Evolutionary conservation across 345 rosid species (phyloP).

Genomic region (Lumnitzera littorea): DNA sequence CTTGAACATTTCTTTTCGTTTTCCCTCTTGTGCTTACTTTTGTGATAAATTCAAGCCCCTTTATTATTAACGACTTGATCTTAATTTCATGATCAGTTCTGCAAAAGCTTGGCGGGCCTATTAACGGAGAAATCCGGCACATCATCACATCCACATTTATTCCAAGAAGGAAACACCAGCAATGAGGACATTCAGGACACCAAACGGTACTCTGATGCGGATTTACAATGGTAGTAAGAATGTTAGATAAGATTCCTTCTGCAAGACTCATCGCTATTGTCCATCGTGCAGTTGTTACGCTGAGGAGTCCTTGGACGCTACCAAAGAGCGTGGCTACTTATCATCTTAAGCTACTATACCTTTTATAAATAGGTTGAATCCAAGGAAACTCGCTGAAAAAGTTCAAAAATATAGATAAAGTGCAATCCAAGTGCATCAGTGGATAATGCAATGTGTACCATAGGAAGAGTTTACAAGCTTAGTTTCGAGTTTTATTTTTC

Average conservation of each 20-base stretch:
- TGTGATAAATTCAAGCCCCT: neutral
- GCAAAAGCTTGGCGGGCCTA: conserved; percentile 63
- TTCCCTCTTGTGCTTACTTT: neutral
- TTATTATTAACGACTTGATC: neutral
- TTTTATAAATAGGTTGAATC: neutral
- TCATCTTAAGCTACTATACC: conserved; percentile 1
- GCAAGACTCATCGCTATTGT: conserved; percentile 8
- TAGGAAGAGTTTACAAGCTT: neutral
- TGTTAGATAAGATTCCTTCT: conserved; percentile 3
- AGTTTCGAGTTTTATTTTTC: neutral
- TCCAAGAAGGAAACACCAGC: conserved; percentile 9
- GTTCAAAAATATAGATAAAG: neutral
- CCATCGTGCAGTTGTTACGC: conserved; percentile 7
- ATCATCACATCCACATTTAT: conserved; percentile 15
- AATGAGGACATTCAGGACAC: conserved; percentile 10
- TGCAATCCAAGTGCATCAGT: neutral
- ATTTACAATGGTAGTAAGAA: neutral
- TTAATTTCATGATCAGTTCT: conserved; percentile 43
- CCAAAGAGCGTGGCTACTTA: conserved; percentile 1
- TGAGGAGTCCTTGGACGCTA: neutral
- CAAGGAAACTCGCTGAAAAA: too few relatives aligned
- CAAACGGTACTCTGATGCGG: conserved; percentile 21
- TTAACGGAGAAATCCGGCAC: conserved; percentile 36
- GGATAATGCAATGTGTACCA: conserved; percentile 1
- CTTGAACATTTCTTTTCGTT: neutral